Evolutionary conservation across 129 eudicot species (phyloP).

Genomic region (Helichrysum umbraculigerum): DNA sequence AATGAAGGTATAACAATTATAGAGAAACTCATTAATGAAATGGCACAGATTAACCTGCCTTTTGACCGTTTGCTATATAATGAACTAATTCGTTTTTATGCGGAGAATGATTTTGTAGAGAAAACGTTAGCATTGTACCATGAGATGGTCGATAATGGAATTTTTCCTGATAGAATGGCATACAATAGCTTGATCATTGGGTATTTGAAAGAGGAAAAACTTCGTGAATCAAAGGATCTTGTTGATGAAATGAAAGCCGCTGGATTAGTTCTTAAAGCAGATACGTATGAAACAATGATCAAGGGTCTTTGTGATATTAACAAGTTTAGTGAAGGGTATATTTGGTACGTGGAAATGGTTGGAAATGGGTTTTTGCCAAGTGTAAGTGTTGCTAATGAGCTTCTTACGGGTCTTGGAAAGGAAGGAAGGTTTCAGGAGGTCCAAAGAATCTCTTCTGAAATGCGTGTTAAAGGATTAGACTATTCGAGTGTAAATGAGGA

Average conservation of each 20-base stretch:
- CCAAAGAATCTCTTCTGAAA: slow-evolving; percentile 21
- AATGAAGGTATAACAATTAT: slow-evolving; percentile 18
- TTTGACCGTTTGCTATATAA: slow-evolving; percentile 30
- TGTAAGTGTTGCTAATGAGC: slow-evolving; percentile 27
- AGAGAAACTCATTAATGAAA: slow-evolving; percentile 25
- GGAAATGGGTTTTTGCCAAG: slow-evolving; percentile 26
- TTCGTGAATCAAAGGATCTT: slow-evolving; percentile 24
- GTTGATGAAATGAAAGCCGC: slow-evolving; percentile 34
- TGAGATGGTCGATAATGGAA: slow-evolving; percentile 28
- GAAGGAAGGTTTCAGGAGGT: slow-evolving; percentile 30
- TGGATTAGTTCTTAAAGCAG: slow-evolving; percentile 33
- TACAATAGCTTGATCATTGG: slow-evolving; percentile 35
- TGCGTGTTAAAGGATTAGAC: slow-evolving; percentile 23
- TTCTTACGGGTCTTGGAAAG: slow-evolving; percentile 22
- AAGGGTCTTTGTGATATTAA: slow-evolving; percentile 28
- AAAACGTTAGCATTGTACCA: slow-evolving; percentile 11
- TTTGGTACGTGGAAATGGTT: slow-evolving; percentile 36
- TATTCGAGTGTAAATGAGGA: slow-evolving; percentile 18
- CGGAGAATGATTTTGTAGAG: slow-evolving; percentile 18
- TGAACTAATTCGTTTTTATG: slow-evolving; percentile 28
- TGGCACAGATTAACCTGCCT: slow-evolving; percentile 28
- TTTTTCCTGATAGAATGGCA: slow-evolving; percentile 32
- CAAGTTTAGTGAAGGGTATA: slow-evolving; percentile 27
- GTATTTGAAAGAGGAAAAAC: slow-evolving; percentile 24
- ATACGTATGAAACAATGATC: slow-evolving; percentile 25